Conservation (phyloP, 2,329 filamentous ascomycete species). For the Cylindrodendrum hubeiense region DNA sequence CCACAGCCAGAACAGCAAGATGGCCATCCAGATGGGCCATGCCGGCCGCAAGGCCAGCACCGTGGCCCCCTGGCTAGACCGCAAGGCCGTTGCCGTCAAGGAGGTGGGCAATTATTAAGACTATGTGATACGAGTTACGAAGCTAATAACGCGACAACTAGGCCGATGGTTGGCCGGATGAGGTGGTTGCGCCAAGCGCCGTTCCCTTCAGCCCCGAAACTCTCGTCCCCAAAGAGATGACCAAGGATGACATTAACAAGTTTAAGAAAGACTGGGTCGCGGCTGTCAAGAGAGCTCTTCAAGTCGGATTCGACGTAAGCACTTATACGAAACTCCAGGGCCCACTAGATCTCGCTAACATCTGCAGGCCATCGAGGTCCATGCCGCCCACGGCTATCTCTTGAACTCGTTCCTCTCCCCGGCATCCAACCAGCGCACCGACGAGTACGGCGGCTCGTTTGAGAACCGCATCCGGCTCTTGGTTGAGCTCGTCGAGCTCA, state of each 20-base stretch:
- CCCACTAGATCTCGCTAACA: not conserved
- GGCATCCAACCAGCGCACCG: slow-evolving; percentile 59
- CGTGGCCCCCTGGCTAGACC: slow-evolving; percentile 42
- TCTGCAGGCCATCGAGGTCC: slow-evolving; percentile 43
- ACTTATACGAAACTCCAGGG: too few species aligned
- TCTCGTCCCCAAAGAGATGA: slow-evolving; percentile 39
- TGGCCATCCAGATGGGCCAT: slow-evolving; percentile 77
- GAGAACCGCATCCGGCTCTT: slow-evolving; percentile 58
- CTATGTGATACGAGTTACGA: too few species aligned
- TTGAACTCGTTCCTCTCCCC: slow-evolving; percentile 60
- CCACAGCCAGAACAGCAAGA: slow-evolving; percentile 69
- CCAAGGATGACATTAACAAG: slow-evolving; percentile 36
- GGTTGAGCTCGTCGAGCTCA: slow-evolving; percentile 41
- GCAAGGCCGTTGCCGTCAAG: slow-evolving; percentile 39
- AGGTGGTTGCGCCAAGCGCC: slow-evolving; percentile 38
- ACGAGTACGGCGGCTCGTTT: slow-evolving; percentile 60
- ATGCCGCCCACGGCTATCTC: slow-evolving; percentile 62
- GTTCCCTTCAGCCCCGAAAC: slow-evolving; percentile 37
- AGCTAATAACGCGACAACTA: not conserved
- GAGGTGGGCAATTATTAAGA: slow-evolving; percentile 23
- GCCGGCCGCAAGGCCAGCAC: slow-evolving; percentile 70
- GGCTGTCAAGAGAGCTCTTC: slow-evolving; percentile 35
- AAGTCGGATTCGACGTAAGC: slow-evolving; percentile 38
- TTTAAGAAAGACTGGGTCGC: slow-evolving; percentile 39
- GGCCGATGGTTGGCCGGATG: slow-evolving; percentile 43